Conservation (phyloP, 345 rosid species). For the Corchorus olitorius region DNA sequence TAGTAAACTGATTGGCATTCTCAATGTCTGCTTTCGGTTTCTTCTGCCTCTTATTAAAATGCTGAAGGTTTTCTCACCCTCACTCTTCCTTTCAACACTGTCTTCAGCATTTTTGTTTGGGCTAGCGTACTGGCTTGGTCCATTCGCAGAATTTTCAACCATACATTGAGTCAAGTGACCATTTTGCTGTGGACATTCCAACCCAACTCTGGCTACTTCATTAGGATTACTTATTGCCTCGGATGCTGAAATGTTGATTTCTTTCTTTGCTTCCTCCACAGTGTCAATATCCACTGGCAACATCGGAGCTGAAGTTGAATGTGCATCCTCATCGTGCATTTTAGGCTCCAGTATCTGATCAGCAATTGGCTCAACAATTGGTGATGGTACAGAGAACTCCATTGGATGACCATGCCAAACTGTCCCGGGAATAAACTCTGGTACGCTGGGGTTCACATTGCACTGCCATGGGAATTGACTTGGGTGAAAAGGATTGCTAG, state of each 20-base stretch:
- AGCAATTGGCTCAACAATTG: constrained; percentile 59
- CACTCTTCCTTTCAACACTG: constrained; percentile 41
- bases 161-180: constrained; percentile 29
- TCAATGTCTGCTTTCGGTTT: constrained; percentile 83
- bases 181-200: constrained; percentile 41
- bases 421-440: constrained; percentile 71
- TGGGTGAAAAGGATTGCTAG: constrained; percentile 71
- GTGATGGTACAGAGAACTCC: constrained; percentile 73
- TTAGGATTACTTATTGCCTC: constrained; percentile 38
- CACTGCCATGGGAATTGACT: constrained; percentile 91
- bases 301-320: constrained; percentile 35
- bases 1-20: constrained; percentile 91
- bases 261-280: constrained; percentile 41
- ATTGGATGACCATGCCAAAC: constrained; percentile 74
- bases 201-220: constrained; percentile 30
- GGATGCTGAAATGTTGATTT: constrained; percentile 38
- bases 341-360: constrained; percentile 53
- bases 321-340: constrained; percentile 31
- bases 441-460: constrained; percentile 50
- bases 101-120: constrained; percentile 34
- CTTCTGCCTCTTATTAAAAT: constrained; percentile 86
- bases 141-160: constrained; percentile 32
- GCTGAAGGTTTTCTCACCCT: constrained; percentile 83
- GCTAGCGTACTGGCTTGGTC: constrained; percentile 28
- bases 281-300: constrained; percentile 59